Base-by-base conservation (phyloP, 805 yeast genomes). In the Hanseniaspora pseudoguilliermondii region DNA sequence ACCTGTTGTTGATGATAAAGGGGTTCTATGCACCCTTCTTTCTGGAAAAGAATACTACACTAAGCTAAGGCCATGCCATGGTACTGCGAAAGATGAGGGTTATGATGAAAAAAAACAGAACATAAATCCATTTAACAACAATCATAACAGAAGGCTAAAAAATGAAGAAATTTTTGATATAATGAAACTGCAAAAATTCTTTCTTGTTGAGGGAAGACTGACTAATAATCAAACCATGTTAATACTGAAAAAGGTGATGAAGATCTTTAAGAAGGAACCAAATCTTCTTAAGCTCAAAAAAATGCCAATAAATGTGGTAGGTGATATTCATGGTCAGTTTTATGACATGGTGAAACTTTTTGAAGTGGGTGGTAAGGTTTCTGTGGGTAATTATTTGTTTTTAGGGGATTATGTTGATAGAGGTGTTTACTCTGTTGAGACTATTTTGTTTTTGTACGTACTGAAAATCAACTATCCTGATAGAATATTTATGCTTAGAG, bases 251-350 rank as follows among this genome's bases (percentile, higher is more conserved):
- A 74, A 73, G 68, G 95, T 95, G 9, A 81, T 89, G 0, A 73
- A 72, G 23, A 66, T 82, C 8, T 74, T 93, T 57, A 66, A 75
- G 15, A 66, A 69, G 40, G 97, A 91, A 64, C 95, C 96, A 6
- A 91, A 86, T 63, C 66, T 91, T 62, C 71, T 91, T 52, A 75
- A 76, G 20, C 84, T 93, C 1, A 46, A 52, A 5, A 90, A 89
- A 2, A 95, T 96, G 0, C 98, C 97, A 0, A 86, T 91, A 2
- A 90, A 96, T 0, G 89, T 91, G 2, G 89, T 97, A 71, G 98
- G 98, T 57, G 97, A 91, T 69, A 78, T 90, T n/a, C 97, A 91
- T 69, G 98, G 98, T 18, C 97, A 91, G 68, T 88, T 79, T 67
- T 90, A 78, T 67, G 98, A 91, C 68, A 74, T 91, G 62, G 75